These are phyloP conservation scores for Zoysia pacifica DNA, from an alignment of 176 grass and related monocot genomes.

Conservation along the genomic window DNA sequence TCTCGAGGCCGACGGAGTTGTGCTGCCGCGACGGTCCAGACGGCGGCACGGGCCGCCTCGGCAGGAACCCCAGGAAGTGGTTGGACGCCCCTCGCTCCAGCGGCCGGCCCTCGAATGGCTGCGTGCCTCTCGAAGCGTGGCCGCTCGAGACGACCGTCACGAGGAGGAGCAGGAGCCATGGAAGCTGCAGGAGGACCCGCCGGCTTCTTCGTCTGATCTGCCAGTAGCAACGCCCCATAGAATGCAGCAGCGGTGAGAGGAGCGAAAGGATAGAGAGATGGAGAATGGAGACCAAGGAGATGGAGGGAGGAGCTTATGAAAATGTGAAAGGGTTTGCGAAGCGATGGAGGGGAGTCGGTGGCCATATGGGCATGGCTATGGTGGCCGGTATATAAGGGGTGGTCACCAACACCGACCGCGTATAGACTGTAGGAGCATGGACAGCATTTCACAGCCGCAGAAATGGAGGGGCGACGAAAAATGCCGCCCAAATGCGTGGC, in stretches of 20 bases:
- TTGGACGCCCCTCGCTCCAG: constrained; percentile 42
- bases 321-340: neutral
- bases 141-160: constrained; percentile 32
- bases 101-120: constrained; percentile 57
- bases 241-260: neutral
- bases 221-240: constrained; percentile 20
- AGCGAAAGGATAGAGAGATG: neutral
- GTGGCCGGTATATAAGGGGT: neutral
- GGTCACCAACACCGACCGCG: constrained; percentile 35
- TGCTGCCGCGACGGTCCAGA: constrained; percentile 77
- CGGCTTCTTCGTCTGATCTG: neutral
- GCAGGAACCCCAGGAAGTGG: constrained; percentile 70
- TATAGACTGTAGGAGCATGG: constrained; percentile 32
- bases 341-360: neutral
- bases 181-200: constrained; percentile 2
- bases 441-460: neutral
- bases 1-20: constrained; percentile 76
- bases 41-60: constrained; percentile 54
- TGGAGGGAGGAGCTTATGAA: neutral
- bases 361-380: constrained; percentile 14
- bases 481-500: constrained; percentile 16
- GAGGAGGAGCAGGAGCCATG: constrained; percentile 43
- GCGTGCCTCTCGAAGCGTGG: constrained; percentile 66
- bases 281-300: neutral
- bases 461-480: constrained; percentile 1